A percentile compares a stretch with the other conserved stretches of the same genome.
These are phyloP conservation scores for Rubus parviflorus DNA, from an alignment of 306 rosid genomes.

Conservation along the genomic window DNA sequence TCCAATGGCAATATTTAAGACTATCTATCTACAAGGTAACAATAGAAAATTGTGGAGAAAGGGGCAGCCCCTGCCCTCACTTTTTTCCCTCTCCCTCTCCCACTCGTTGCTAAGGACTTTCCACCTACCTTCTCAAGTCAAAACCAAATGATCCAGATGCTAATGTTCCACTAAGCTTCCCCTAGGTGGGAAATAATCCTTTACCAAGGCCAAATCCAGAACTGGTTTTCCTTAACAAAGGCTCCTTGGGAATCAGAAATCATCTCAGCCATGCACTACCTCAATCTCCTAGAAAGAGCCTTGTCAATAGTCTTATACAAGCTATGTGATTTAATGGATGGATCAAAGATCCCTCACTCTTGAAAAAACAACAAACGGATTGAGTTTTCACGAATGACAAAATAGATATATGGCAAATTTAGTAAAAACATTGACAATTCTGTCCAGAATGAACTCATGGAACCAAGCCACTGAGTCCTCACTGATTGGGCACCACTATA, in stretches of 20 bases:
- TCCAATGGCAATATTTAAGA: not conserved
- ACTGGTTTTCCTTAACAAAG: not conserved
- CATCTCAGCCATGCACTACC: not conserved
- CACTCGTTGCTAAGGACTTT: not conserved
- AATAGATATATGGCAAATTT: not conserved
- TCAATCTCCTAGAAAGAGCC: not conserved
- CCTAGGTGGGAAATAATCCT: not conserved
- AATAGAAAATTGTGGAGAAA: not conserved
- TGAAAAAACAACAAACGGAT: not conserved
- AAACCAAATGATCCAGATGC: not conserved
- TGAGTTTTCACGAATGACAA: not conserved
- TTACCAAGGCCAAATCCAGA: slow-evolving; percentile 5
- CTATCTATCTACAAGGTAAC: not conserved
- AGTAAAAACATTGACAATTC: not conserved
- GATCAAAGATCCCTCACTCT: not conserved
- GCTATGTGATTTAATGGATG: not conserved
- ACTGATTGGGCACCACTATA: not conserved
- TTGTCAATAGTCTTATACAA: not conserved
- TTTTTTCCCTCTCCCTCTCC: not conserved
- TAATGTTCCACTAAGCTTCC: not conserved
- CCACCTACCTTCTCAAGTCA: not conserved
- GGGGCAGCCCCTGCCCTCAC: not conserved
- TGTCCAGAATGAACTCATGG: not conserved
- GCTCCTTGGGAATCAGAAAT: not conserved
- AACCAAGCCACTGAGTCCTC: not conserved